These are phyloP conservation scores for Lipomyces starkeyi DNA, from an alignment of 805 yeast genomes.

Conservation along the genomic window DNA sequence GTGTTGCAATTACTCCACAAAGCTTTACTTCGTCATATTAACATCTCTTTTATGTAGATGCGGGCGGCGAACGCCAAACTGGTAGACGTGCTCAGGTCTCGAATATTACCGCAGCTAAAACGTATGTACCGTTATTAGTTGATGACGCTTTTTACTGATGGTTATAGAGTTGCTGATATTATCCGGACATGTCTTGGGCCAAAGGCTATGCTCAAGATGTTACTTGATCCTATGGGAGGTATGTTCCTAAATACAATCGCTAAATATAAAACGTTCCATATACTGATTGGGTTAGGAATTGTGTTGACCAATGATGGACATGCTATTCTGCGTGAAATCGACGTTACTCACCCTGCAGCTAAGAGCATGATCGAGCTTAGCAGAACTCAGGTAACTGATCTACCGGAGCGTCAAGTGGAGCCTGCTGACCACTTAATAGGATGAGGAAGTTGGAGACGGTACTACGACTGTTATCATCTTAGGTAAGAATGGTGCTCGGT, in stretches of 20 bases:
- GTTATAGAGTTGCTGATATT: conserved; percentile 78
- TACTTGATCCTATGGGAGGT: conserved; percentile 84
- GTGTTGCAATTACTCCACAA: neutral
- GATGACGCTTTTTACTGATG: neutral
- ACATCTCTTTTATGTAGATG: conserved; percentile 20
- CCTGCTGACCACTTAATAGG: conserved; percentile 55
- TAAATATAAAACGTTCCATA: conserved; percentile 51
- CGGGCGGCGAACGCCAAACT: conserved; percentile 79
- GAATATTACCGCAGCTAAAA: conserved; percentile 98
- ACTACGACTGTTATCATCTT: conserved; percentile 96
- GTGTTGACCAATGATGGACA: conserved; percentile 98
- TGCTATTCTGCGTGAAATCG: conserved; percentile 96
- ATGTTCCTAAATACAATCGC: conserved; percentile 3
- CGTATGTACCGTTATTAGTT: conserved; percentile 48
- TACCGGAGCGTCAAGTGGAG: neutral
- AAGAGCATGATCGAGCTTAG: conserved; percentile 96
- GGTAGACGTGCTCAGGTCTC: conserved; percentile 98
- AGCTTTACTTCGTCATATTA: neutral
- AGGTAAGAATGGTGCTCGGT: conserved; percentile 20
- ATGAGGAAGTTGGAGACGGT: conserved; percentile 98
- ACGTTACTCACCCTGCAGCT: conserved; percentile 96
- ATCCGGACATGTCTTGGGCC: conserved; percentile 98
- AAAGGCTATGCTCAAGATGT: conserved; percentile 98
- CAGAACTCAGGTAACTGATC: conserved; percentile 59
- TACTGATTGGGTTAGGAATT: conserved; percentile 59